Base-by-base conservation (phyloP, 257 asterid species). In the Hygrophila difformis region DNA sequence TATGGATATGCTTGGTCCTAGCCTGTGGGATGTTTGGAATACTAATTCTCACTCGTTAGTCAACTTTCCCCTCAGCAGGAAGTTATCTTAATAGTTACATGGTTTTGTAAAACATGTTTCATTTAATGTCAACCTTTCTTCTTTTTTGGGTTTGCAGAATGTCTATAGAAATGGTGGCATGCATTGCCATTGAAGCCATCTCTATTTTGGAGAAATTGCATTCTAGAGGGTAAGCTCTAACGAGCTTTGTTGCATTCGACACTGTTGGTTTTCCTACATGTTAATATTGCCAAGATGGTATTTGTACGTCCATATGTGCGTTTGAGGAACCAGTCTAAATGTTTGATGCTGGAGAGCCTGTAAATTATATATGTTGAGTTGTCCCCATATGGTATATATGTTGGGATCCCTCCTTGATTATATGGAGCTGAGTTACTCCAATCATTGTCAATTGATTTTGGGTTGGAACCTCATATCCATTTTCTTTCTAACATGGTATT, bases 1-100 rank as follows among this genome's bases (percentile, higher is more conserved):
- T 36, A 83, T 83, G 94, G 94, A 79, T 54, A 73, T 76, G 76
- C 91, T 82, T 47, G 94, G 94, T 21, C 86, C 87, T 12, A 82
- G 84, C 58, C 59, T 82, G 20, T 73, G 76, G 79, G 91, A 82
- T 62, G 70, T 79, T 22, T 82, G 87, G 91, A 71, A 66, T 28
- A 76, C 62, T 39, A 73, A 73, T 39, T 68, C 84, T 16, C 70
- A 61, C 33, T 44, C 72, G 94, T 79, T 14, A 73, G 77, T 39
- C 39, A 52, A 37, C 8, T 11, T 53, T 41, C 19, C 9, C 9
- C 37, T 5, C 10, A 15, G 18, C 29, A 10, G 13, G 3, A 14
- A 47, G 12, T 35, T 33, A 8, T 34, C 3, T 13, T 3, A 14
- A 6, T 13, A n/a, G 45, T 29, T 21, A 17, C 39, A 4, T 20